Conservation (phyloP, 306 rosid species). For the Ormosia semicastrata region DNA sequence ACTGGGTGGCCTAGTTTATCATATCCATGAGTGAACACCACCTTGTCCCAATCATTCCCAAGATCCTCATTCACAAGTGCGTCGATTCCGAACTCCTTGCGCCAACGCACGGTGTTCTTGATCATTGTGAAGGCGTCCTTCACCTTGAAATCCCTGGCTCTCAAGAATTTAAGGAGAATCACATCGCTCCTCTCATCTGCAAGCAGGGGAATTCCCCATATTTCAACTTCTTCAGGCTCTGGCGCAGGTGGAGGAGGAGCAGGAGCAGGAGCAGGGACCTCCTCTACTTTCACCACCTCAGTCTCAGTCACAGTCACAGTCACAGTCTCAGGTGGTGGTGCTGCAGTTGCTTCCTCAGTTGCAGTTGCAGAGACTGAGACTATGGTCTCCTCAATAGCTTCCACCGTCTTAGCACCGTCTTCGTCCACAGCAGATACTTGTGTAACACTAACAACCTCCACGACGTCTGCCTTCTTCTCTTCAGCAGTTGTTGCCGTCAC, state of each 20-base stretch:
- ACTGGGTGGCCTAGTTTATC: slow-evolving; percentile 78
- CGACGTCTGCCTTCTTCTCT: slow-evolving; percentile 31
- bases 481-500: not conserved
- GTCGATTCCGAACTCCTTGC: slow-evolving; percentile 68
- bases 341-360: not conserved
- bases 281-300: not conserved
- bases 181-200: slow-evolving; percentile 71
- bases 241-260: slow-evolving; percentile 18
- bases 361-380: slow-evolving; percentile 34
- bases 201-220: slow-evolving; percentile 79
- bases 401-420: slow-evolving; percentile 71
- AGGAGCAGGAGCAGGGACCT: not conserved
- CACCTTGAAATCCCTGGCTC: slow-evolving; percentile 90
- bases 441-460: not conserved
- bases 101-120: slow-evolving; percentile 67
- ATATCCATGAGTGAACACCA: slow-evolving; percentile 54
- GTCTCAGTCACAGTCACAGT: no score
- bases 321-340: no score
- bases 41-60: slow-evolving; percentile 56
- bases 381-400: slow-evolving; percentile 66
- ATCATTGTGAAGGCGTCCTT: slow-evolving; percentile 71
- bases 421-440: slow-evolving; percentile 25
- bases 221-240: slow-evolving; percentile 39
- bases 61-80: slow-evolving; percentile 57
- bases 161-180: slow-evolving; percentile 66